Base-by-base conservation (phyloP, 495 filamentous ascomycete species). In the Zalerion maritima region DNA sequence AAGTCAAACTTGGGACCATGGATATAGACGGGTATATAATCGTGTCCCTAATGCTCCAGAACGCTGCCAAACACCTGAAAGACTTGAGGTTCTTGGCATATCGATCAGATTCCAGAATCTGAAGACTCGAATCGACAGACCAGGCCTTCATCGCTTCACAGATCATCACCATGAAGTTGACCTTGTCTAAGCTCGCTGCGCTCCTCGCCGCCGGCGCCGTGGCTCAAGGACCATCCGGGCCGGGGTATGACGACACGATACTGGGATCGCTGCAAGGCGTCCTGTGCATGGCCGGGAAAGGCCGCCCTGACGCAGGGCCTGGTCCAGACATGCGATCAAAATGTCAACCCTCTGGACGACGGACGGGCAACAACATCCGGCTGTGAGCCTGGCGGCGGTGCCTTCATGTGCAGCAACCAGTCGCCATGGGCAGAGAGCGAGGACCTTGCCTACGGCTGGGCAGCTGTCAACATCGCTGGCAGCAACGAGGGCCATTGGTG, bases 211-310 rank as follows among this genome's bases (percentile, higher is more conserved):
- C 7, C 7, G 11, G 10, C 6, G 17, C 15, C n/a, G 27, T 14
- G 7, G 34, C 30, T 4, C 24, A 26, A 5, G n/a, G n/a, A n/a
- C n/a, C n/a, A n/a, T 39, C n/a, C 54, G 5, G 59, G 57, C 21
- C 47, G 37, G 17, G 71, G 69, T 24, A 60, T 47, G 28, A 75
- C 72, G 11, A 77, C 71, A 16, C 62, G 72, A 19, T 77, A 78
- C 57, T 78, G 72, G 73, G 73, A 78, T 50, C 75, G 73, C 58
- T 78, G 72, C 60, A 76, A 78, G 48, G 62, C 71, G 28, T 67
- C 60, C 27, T 80, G 75, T 55, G 65, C 60, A 11, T 80, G 72
- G 73, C 46, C 57, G 18, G 53, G 50, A 27, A 78, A 76, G 50
- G 58, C 60, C 26, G 51, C 58, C 30, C 47, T 62, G 21, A 43